A percentile compares a stretch with the other conserved stretches of the same genome.
These are phyloP conservation scores for Magnaporthiopsis poae DNA, from an alignment of 2,329 filamentous ascomycete genomes.

Conservation along the genomic window DNA sequence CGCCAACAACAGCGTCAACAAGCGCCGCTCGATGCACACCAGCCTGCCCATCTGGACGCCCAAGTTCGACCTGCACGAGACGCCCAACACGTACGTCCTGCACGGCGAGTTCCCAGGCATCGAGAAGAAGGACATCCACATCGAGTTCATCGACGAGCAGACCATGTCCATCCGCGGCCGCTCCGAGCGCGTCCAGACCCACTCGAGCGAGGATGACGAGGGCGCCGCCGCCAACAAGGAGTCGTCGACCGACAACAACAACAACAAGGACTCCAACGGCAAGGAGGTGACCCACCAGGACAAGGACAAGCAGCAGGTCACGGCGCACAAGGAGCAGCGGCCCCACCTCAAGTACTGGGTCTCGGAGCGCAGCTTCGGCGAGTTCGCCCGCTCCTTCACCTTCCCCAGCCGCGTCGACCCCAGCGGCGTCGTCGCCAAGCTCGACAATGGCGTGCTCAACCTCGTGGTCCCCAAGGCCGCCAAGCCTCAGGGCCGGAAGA, in stretches of 20 bases:
- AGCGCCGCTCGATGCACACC: slow-evolving; percentile 16
- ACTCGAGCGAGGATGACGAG: slow-evolving; percentile 51
- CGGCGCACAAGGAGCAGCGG: background rate
- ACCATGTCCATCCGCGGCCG: slow-evolving; percentile 62
- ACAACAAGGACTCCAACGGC: slow-evolving; percentile 25
- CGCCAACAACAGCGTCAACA: slow-evolving; percentile 9
- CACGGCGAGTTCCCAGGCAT: slow-evolving; percentile 72
- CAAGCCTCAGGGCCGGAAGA: slow-evolving; percentile 27
- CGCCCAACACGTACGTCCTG: slow-evolving; percentile 58
- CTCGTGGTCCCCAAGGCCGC: slow-evolving; percentile 59
- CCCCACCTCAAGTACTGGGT: slow-evolving; percentile 50
- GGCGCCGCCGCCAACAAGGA: slow-evolving; percentile 18
- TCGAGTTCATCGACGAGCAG: slow-evolving; percentile 70
- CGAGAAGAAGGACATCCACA: slow-evolving; percentile 61
- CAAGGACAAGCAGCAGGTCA: slow-evolving; percentile 7
- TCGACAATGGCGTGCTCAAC: slow-evolving; percentile 46
- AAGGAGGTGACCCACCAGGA: slow-evolving; percentile 19
- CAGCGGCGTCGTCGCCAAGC: slow-evolving; percentile 27
- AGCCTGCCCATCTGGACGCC: slow-evolving; percentile 52
- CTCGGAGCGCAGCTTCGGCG: slow-evolving; percentile 54
- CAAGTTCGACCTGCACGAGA: slow-evolving; percentile 70
- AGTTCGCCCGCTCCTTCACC: slow-evolving; percentile 58
- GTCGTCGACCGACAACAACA: slow-evolving; percentile 11
- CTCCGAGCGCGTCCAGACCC: slow-evolving; percentile 48
- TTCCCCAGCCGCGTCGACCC: slow-evolving; percentile 47